phyloP scores from a whole-genome alignment of 2,329 filamentous ascomycete genomes.

The Cladobotryum protrusum region DNA sequence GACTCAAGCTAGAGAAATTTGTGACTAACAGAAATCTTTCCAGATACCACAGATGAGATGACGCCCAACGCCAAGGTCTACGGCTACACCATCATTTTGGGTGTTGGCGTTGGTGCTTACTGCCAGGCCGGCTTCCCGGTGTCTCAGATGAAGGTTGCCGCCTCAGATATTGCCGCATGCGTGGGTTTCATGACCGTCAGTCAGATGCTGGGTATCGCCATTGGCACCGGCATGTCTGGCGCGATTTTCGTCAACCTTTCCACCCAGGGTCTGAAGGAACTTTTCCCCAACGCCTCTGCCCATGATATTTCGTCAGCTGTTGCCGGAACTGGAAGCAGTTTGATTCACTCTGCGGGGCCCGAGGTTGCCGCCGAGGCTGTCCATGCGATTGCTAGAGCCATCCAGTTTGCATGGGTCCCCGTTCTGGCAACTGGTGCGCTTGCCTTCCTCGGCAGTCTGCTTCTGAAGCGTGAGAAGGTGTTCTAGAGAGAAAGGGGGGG shows the following conservation, averaged over 20 bases:
- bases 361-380: constrained; percentile 19
- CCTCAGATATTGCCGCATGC: constrained; percentile 21
- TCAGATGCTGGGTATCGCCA: constrained; percentile 26
- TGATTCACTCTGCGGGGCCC: constrained; percentile 1
- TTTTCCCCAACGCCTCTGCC: constrained; percentile 8
- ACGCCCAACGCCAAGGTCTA: constrained; percentile 21
- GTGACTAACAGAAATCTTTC: neutral
- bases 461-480: constrained; percentile 30
- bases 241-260: constrained; percentile 27
- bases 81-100: constrained; percentile 33
- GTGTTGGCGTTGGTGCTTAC: constrained; percentile 30
- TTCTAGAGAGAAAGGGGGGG: constrained; percentile 14
- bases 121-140: constrained; percentile 30
- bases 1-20: neutral
- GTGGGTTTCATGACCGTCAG: constrained; percentile 31
- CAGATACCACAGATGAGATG: constrained; percentile 2
- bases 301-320: constrained; percentile 7
- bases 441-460: constrained; percentile 22
- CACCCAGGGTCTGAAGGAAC: neutral
- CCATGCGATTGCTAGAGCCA: constrained; percentile 26
- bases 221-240: constrained; percentile 28
- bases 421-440: constrained; percentile 27
- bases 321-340: constrained; percentile 7
- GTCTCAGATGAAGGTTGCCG: constrained; percentile 26
- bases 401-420: constrained; percentile 27